These are phyloP conservation scores for Yamadazyma pseudoaaseri DNA, from an alignment of 1,139 yeast species.

Conservation along the genomic window DNA sequence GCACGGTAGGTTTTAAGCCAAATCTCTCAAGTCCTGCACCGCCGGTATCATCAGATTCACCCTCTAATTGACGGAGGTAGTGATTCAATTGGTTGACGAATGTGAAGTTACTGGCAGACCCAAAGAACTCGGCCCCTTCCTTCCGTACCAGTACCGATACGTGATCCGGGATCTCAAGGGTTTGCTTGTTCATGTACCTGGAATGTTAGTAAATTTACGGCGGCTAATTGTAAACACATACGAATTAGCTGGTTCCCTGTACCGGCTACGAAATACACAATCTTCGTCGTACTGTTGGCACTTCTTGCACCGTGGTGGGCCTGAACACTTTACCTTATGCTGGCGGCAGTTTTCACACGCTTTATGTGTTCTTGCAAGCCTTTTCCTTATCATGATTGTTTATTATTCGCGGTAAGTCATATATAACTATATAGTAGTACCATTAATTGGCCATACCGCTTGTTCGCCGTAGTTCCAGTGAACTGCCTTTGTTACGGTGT, in stretches of 20 bases:
- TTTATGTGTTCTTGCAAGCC: constrained; percentile 6
- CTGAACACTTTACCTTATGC: constrained; percentile 11
- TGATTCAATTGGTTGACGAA: constrained; percentile 14
- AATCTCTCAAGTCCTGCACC: constrained; percentile 11
- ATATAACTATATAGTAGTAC: no score
- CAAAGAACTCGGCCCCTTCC: constrained; percentile 12
- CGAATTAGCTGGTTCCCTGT: constrained; percentile 5
- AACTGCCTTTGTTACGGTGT: constrained; percentile 77
- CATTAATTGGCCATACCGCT: constrained; percentile 15
- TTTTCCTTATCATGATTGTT: constrained; percentile 7
- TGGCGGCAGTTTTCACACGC: constrained; percentile 14
- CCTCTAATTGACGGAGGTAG: constrained; percentile 5
- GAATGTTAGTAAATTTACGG: constrained; percentile 1
- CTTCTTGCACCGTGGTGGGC: constrained; percentile 10
- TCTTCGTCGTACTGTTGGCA: constrained; percentile 11
- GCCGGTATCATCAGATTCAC: neutral
- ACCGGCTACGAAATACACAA: constrained; percentile 8
- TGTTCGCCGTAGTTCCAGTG: constrained; percentile 59
- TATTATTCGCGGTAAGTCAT: no score
- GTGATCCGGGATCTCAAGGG: constrained; percentile 12
- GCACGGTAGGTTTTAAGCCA: constrained; percentile 11
- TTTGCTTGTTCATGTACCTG: constrained; percentile 3
- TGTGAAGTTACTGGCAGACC: constrained; percentile 14
- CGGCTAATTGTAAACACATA: neutral
- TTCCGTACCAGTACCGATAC: constrained; percentile 8